Evolutionary conservation across 2,329 filamentous ascomycete genomes (phyloP), one percentile per base, ranked within the genome.

Genomic region (Biscogniauxia marginata): DNA sequence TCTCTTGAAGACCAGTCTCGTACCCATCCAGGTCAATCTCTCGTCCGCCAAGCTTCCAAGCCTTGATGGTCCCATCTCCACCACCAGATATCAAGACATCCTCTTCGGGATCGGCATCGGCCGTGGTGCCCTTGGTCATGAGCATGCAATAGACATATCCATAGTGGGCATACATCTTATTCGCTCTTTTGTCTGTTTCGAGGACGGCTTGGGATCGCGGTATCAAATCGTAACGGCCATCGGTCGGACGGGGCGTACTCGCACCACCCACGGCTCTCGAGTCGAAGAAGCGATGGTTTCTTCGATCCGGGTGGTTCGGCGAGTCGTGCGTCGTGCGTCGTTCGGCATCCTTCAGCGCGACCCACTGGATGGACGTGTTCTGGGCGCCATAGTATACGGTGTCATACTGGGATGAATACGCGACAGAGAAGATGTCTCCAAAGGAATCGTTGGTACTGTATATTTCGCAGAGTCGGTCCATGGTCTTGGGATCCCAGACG

Each of bases 61-160:
- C 73, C 73, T 96, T 96, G 70, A 99, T 93, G 0, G 89, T 90
- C 0, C 95, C 96, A 69, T 98, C 95, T 25, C 95, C 96, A 34
- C 91, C 93, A 7, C 93, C 95, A 0, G 93, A 96, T 25, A 99
- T 85, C 39, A 99, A 73, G 1, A 96, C 86, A 64, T 98, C 93
- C 22, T 89, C 85, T 1, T 90, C 86, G 0, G 84, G 79, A 6
- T 88, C 88, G 3, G 91, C 81, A 6, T 91, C 80, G 1, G 85
- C 78, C 0, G 82, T 85, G 0, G 82, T 80, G 0, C 90, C 90
- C 58, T 84, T 86, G 0, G 91, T 87, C 57, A 99, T 80, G 4
- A 96, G 80, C 93, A 98, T 98, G 72, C 92, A 96, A 72, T 97
- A 97, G 0, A 99, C 87, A 70, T 97, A 98, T 46, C 96, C 95